Base-by-base conservation (phyloP, 1,284 basidiomycete genomes). In the Anthracocystis walkeri region DNA sequence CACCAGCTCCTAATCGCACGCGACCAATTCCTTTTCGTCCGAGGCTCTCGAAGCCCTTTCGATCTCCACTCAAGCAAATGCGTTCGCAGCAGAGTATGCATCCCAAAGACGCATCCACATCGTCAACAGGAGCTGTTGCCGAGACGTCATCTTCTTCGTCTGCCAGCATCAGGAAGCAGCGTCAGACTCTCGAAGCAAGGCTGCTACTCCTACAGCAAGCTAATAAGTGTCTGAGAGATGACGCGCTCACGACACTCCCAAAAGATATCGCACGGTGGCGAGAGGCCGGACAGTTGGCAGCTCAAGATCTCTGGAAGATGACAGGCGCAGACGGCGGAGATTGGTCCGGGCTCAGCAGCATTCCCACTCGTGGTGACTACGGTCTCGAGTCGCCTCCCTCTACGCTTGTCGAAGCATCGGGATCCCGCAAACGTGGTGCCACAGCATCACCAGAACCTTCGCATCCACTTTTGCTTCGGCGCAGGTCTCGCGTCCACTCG, bases 221-320 rank as follows among this genome's bases (percentile, higher is more conserved):
- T 18, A 63, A 68, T 41, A 68, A 73, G 48, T 71, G 64, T 21
- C 27, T 77, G 8, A 59, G 66, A 23, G 62, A 72, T 4, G 35
- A 50, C 4, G 52, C 65, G 1, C 58, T 77, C 27, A 23, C 50
- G 6, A 54, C 48, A 6, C 52, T 77, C 20, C 74, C 74, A 4
- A 25, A 59, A 23, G 57, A 65, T 12, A 77, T 66, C 7, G 56
- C 55, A 11, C 59, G 56, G 45, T 77, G 74, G 74, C 58, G 69
- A 7, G 55, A 73, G 52, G 74, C 74, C 3, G 74, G 74, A 8
- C 67, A 69, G 25, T 3, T 57, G 20, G 74, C 74, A 4, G 69
- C 74, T 3, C 62, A 66, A 40, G 74, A 77, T 21, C 60, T 77
- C 2, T 77, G 74, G 74, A 68, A 51, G 53, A 44, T 69, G 49